Conservation (phyloP, 139 green algal species). For the Edaphochlamys debaryana region DNA sequence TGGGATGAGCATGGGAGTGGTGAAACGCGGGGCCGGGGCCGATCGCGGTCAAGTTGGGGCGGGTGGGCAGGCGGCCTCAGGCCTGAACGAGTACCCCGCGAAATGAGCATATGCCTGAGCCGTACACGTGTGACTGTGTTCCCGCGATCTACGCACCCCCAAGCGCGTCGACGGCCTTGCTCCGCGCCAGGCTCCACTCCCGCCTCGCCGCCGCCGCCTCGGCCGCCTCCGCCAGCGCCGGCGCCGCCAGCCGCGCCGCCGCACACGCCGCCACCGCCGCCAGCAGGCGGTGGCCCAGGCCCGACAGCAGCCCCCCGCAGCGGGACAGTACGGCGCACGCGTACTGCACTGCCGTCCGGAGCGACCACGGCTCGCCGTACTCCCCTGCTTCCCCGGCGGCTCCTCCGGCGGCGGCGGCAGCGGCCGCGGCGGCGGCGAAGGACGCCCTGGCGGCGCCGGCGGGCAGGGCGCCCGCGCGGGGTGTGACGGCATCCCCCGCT, state of each 20-base stretch:
- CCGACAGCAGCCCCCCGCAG: conserved; percentile 44
- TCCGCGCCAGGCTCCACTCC: conserved; percentile 22
- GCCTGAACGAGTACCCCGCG: no score
- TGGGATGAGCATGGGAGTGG: no score
- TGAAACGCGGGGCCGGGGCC: no score
- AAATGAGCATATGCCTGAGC: no score
- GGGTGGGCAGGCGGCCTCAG: no score
- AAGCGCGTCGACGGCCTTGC: conserved; percentile 21
- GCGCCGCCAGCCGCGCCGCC: conserved; percentile 25
- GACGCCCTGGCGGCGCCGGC: neutral
- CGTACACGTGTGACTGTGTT: no score
- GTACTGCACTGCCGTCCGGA: conserved; percentile 15
- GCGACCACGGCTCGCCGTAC: conserved; percentile 29
- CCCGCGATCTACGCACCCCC: no score
- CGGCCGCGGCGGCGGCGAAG: neutral
- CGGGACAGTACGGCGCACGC: conserved; percentile 26
- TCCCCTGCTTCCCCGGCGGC: no score
- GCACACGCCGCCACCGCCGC: conserved; percentile 32
- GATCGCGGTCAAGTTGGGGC: no score
- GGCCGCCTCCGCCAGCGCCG: conserved; percentile 27
- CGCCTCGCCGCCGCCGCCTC: conserved; percentile 26
- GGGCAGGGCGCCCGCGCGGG: neutral
- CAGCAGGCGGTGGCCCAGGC: conserved; percentile 54
- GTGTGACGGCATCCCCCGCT: neutral
- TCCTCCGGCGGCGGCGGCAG: no score